Base-by-base conservation (phyloP, 2,329 filamentous ascomycete genomes). In the Passalora sequoiae region DNA sequence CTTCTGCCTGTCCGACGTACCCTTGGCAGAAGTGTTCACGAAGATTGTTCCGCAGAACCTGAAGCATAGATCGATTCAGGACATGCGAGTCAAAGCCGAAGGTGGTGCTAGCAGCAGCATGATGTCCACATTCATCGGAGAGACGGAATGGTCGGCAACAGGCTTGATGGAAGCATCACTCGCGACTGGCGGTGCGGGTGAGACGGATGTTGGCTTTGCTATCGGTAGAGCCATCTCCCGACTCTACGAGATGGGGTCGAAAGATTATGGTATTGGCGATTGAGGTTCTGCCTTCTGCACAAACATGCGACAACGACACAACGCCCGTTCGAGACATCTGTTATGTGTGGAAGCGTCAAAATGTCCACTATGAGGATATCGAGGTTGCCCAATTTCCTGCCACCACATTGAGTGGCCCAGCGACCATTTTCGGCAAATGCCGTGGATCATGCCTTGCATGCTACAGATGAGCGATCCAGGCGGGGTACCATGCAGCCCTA, bases 1-100 rank as follows among this genome's bases (percentile, higher is more conserved):
- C 3, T 62, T 86, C 13, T 56, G 53, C 15, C 39, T 42, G 6
- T 55, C 53, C 4, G 38, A 43, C 8, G 54, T 51, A 2, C 53
- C 56, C 10, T 44, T 58, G 0, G 43, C 37, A 22, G 57, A 60
- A 24, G 47, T 58, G 0, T 60, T 60, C 20, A 38, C 39, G 8
- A 54, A 58, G 4, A 58, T 60, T 6, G 50, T 55, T 9, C 45
- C 54, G 8, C 44, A 49, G 2, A 45, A 52, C 10, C 43, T 32
- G 15, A 48, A 31, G 15, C 24, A 46, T 16, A 42, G 46, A 27
- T 36, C 35, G 12, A 22, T 37, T 27, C 20, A 37, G 7, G 43
- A 49, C 5, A 56, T 59, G 56, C 46, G 30, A 8, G 57, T 59
- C 1, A 53, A 46, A 42, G 54, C 49, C n/a, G 51, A 53, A 35